These are phyloP conservation scores for Mitragyna speciosa DNA, from an alignment of 257 asterid genomes.

Conservation along the genomic window DNA sequence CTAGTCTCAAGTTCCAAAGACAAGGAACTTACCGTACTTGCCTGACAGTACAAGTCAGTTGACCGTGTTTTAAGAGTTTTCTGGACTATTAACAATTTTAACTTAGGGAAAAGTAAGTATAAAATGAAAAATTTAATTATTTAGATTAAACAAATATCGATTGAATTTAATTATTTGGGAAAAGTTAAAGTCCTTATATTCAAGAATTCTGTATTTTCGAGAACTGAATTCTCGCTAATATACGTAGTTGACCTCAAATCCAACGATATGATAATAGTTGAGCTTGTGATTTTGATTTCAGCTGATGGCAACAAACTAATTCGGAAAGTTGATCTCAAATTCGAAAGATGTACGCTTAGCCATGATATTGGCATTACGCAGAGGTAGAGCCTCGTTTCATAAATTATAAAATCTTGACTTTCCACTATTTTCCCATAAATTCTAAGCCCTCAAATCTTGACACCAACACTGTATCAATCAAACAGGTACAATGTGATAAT, in stretches of 20 bases:
- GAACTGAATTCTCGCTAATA: not conserved
- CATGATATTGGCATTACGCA: constrained; percentile 62
- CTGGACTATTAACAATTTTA: no score
- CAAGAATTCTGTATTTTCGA: no score
- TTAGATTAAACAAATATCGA: no score
- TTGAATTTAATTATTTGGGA: not conserved
- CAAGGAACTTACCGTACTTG: no score
- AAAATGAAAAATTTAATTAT: no score
- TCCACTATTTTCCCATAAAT: not conserved
- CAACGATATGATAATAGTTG: not conserved
- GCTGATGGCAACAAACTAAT: constrained; percentile 53
- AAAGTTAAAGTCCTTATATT: no score
- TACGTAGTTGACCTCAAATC: no score
- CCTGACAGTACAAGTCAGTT: no score
- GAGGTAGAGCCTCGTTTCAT: constrained; percentile 24
- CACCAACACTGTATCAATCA: not conserved
- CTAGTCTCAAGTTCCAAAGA: no score
- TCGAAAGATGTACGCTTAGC: constrained; percentile 54
- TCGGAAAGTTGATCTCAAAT: constrained; percentile 55
- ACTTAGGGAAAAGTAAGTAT: not conserved
- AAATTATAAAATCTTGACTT: not conserved
- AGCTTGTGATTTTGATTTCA: not conserved
- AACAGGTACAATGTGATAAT: constrained; percentile 61
- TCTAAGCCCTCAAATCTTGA: not conserved
- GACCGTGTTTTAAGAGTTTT: no score